Conservation (phyloP, 2,329 filamentous ascomycete species). For the Claviceps africana region DNA sequence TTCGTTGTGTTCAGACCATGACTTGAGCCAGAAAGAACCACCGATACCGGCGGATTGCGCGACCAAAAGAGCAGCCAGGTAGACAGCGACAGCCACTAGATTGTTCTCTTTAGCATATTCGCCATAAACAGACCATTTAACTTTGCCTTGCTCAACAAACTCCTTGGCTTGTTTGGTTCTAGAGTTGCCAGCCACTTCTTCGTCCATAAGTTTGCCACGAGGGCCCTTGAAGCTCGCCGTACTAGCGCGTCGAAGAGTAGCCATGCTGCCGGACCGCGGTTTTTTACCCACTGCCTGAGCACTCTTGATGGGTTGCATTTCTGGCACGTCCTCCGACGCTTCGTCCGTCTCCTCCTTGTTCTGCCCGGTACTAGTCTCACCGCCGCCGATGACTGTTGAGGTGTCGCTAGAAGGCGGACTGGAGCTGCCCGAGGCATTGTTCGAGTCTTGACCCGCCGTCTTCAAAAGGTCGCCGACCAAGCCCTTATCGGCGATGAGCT, state of each 20-base stretch:
- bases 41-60: conserved; percentile 73
- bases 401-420: conserved; percentile 36
- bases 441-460: conserved; percentile 50
- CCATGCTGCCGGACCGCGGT: conserved; percentile 53
- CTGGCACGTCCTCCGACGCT: conserved; percentile 61
- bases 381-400: conserved; percentile 40
- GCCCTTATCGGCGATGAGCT: conserved; percentile 87
- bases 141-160: conserved; percentile 83
- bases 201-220: conserved; percentile 70
- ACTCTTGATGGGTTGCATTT: conserved; percentile 60
- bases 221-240: conserved; percentile 81
- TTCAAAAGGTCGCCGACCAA: conserved; percentile 74
- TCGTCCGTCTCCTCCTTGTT: conserved; percentile 60
- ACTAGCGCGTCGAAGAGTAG: conserved; percentile 77
- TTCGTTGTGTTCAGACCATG: conserved; percentile 76
- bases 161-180: conserved; percentile 83
- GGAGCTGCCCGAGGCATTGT: conserved; percentile 28
- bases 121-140: conserved; percentile 84
- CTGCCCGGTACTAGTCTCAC: conserved; percentile 29
- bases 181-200: conserved; percentile 56
- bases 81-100: conserved; percentile 66
- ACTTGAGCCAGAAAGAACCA: conserved; percentile 84
- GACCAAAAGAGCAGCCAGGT: conserved; percentile 60
- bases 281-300: conserved; percentile 34
- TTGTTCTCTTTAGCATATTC: conserved; percentile 96